Conservation (phyloP, 495 filamentous ascomycete species). For the Viridothelium virens region DNA sequence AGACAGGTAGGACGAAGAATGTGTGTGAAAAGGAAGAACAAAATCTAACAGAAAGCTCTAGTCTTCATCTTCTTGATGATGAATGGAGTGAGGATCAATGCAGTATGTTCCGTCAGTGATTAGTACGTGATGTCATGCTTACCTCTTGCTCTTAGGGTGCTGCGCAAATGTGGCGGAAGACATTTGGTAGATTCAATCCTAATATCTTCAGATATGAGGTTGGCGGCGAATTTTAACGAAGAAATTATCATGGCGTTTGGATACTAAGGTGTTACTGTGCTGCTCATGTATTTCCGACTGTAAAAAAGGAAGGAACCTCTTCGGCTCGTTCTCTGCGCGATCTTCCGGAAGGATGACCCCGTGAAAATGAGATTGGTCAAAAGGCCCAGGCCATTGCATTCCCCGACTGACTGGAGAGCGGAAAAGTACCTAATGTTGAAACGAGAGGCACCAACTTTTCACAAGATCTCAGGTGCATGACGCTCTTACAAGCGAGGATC, state of each 20-base stretch:
- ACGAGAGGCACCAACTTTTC: no score
- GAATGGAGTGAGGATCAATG: constrained; percentile 48
- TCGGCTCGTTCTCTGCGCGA: no score
- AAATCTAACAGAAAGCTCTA: constrained; percentile 34
- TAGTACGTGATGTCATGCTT: neutral
- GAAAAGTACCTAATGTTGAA: no score
- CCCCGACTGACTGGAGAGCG: no score
- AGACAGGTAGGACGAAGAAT: constrained; percentile 10
- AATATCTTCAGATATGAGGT: constrained; percentile 43
- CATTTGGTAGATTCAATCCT: constrained; percentile 40
- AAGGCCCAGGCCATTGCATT: no score
- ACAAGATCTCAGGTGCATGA: no score
- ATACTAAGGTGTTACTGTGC: no score
- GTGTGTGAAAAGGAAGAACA: constrained; percentile 12
- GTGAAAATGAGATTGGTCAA: neutral
- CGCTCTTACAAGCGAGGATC: neutral
- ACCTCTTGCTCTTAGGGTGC: constrained; percentile 15
- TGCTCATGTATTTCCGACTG: no score
- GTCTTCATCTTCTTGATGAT: constrained; percentile 46
- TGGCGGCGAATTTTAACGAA: constrained; percentile 44
- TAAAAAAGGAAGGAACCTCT: neutral
- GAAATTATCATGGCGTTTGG: no score
- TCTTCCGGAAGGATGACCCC: no score
- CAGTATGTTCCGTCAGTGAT: constrained; percentile 35
- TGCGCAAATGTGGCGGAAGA: constrained; percentile 39